Base-by-base conservation (phyloP, 495 filamentous ascomycete genomes). In the Lasiosphaeria miniovina region DNA sequence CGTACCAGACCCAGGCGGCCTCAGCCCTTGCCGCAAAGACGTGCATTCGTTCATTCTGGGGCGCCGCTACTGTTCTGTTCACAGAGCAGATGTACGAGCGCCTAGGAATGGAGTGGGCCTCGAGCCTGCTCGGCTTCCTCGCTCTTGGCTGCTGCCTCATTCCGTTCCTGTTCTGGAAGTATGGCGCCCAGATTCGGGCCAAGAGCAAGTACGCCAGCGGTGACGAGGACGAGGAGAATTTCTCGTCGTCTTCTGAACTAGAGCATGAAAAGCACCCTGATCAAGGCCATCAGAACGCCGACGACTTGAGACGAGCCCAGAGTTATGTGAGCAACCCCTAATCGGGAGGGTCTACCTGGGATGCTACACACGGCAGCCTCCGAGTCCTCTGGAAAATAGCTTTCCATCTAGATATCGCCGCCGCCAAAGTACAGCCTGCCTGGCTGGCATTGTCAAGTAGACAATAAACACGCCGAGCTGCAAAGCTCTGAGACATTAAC, bases 11-110 rank as follows among this genome's bases (percentile, higher is more conserved):
- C 69, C 88, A 90, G 74, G 90, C 90, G n/a, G 90, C 90, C 0
- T 89, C 86, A 6, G 90, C 90, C 0, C 81, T 93, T n/a, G 90
- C 90, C 3, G 89, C 90, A 51, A 93, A 93, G 74, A 93, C 90
- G 0, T 91, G 83, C 66, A 76, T 94, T 48, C 82, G 90, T 6
- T 87, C 83, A 8, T 86, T 91, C 70, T 94, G 88, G 88, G 90
- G 90, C 63, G 90, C 89, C 1, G 80, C 73, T 9, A 82, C 82
- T 1, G 88, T 92, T 0, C 77, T 94, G 0, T 93, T 94, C 74
- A 93, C 90, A 0, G 77, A 81, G 51, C 89, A 93, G 71, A 91
- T 94, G 89, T 93, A 90, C 66, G 65, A 79, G 49, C 77, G 84
- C 12, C 76, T 92, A 11, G 85, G 85, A 15, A 82, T 89, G 72